Base-by-base conservation (phyloP, 1,139 yeast species). In the Martiniozyma asiatica region DNA sequence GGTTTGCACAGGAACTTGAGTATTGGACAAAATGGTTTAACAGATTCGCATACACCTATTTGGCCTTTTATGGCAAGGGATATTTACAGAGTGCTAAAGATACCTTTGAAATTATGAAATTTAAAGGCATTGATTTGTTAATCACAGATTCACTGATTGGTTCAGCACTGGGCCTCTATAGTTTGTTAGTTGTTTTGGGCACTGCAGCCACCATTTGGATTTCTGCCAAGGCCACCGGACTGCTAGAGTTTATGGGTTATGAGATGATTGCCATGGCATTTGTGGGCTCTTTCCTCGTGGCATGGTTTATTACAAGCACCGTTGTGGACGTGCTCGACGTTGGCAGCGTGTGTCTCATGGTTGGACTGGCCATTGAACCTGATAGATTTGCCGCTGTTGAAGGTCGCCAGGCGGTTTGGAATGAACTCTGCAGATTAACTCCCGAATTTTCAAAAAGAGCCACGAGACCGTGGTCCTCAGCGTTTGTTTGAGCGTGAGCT, bases 21-120 rank as follows among this genome's bases (percentile, higher is more conserved):
- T 80, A 94, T 84, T 48, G 79, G 45, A 80, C 81, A 16, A 66
- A 75, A 42, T 87, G 81, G 61, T 85, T 87, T 59, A 85, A 87
- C 58, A 89, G 80, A 49, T 87, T 84, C 49, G 94, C 96, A 9
- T 82, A 80, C 53, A 77, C 92, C 23, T 84, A 77, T 47, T 66
- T 87, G 46, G 94, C 95, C 0, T 65, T 87, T 25, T 87, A 84
- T 51, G 96, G 96, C 34, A 77, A 77, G 46, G 63, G 73, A 22
- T 87, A 85, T 48, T 49, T 81, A 31, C 62, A 64, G 20, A 74
- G 92, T 0, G 92, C 95, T 1, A 76, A 65, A 44, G 92, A 82
- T 38, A 80, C 96, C 1, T 79, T 87, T 72, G 70, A 74, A 42
- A 64, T 87, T 53, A 55, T 87, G 42, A 68, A 78, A 46, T 72